phyloP scores from a whole-genome alignment of 1,284 basidiomycete genomes.

The Macrocystidia cucumis region DNA sequence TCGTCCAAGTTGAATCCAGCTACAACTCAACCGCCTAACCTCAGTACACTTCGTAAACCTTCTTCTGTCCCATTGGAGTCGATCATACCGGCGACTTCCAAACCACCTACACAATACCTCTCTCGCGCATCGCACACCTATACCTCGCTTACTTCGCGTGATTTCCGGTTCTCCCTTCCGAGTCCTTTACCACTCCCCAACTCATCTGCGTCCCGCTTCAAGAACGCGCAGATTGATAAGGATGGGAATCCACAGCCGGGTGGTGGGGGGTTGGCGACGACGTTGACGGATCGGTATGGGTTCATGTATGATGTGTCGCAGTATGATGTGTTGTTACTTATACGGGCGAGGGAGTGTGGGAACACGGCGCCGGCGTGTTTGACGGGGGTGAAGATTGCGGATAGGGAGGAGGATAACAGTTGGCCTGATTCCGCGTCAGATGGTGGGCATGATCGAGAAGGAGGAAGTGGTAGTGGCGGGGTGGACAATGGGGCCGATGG shows the following conservation, averaged over 20 bases:
- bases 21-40: constrained; percentile 10
- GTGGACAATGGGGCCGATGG: too few species aligned
- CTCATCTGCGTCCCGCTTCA: constrained; percentile 46
- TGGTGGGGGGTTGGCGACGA: too few species aligned
- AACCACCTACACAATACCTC: constrained; percentile 82
- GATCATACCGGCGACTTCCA: constrained; percentile 79
- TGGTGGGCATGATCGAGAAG: constrained; percentile 17
- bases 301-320: constrained; percentile 87
- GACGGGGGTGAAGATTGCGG: constrained; percentile 82
- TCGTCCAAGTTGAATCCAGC: too few species aligned
- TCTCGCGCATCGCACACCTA: constrained; percentile 71
- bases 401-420: constrained; percentile 68
- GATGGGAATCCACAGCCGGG: constrained; percentile 55
- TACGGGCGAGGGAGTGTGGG: constrained; percentile 66
- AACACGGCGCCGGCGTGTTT: constrained; percentile 77
- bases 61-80: constrained; percentile 83
- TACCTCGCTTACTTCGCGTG: constrained; percentile 56
- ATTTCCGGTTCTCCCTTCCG: constrained; percentile 64
- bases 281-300: constrained; percentile 91
- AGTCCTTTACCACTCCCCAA: constrained; percentile 42
- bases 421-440: constrained; percentile 64
- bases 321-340: constrained; percentile 74
- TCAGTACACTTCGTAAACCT: constrained; percentile 24
- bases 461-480: constrained; percentile 9
- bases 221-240: constrained; percentile 43